Percentiles rank a stretch among this genome's conserved stretches.
These are phyloP conservation scores for Salix arbutifolia DNA, from an alignment of 345 rosid species.

Conservation along the genomic window DNA sequence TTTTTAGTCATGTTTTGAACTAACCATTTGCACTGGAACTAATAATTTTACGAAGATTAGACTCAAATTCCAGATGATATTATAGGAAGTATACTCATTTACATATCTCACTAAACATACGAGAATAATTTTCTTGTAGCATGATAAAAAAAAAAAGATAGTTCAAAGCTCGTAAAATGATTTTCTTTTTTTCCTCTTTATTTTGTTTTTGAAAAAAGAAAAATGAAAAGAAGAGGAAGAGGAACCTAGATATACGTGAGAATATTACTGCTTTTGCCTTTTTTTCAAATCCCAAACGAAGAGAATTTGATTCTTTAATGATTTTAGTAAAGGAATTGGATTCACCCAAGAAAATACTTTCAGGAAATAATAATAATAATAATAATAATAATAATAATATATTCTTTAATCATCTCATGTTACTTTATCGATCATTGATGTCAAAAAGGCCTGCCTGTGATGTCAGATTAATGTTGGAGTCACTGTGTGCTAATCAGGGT, in stretches of 20 bases:
- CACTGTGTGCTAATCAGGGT: neutral
- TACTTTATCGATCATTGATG: neutral
- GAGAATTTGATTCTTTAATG: constrained; percentile 2
- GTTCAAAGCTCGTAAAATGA: neutral
- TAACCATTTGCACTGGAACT: too few relatives aligned
- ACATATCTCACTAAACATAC: neutral
- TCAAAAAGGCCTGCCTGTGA: neutral
- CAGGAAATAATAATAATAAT: neutral
- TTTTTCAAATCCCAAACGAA: constrained; percentile 29
- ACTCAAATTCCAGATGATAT: too few relatives aligned
- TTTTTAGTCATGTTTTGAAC: too few relatives aligned
- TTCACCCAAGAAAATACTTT: neutral
- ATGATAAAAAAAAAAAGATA: neutral
- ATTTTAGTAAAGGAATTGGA: neutral
- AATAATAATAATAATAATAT: neutral
- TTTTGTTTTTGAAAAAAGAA: constrained; percentile 4
- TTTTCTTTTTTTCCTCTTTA: neutral
- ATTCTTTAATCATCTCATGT: neutral
- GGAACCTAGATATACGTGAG: constrained; percentile 31
- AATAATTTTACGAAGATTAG: too few relatives aligned
- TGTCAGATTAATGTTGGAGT: neutral
- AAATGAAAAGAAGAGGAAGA: neutral
- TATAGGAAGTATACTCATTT: too few relatives aligned
- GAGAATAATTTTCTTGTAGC: neutral
- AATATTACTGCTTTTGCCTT: constrained; percentile 22